A percentile compares a stretch with the other conserved stretches of the same genome.
Conservation (phyloP, 768 basidiomycete genomes). For the Pisolithus sp. region DNA sequence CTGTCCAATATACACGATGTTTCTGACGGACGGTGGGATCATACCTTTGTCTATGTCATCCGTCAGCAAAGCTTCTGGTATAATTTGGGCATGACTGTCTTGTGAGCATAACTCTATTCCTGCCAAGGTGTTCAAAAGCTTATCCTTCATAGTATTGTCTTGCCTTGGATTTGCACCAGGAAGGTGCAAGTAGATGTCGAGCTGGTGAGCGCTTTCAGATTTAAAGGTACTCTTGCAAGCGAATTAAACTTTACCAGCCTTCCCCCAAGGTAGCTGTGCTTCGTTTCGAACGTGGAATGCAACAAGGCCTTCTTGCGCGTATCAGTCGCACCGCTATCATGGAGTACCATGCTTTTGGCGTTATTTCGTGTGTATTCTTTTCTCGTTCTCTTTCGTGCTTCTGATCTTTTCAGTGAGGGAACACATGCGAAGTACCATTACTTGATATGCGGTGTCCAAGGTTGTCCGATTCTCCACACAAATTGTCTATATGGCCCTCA, state of each 20-base stretch:
- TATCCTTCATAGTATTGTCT: constrained; percentile 43
- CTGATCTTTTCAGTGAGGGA: constrained; percentile 47
- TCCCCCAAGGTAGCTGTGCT: constrained; percentile 75
- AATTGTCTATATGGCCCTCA: background rate
- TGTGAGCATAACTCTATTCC: constrained; percentile 38
- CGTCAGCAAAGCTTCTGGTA: constrained; percentile 77
- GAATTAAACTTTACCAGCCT: constrained; percentile 39
- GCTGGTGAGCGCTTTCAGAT: constrained; percentile 41
- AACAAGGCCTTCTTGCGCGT: constrained; percentile 70
- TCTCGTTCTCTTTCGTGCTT: constrained; percentile 2
- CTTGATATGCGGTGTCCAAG: constrained; percentile 76
- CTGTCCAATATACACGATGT: constrained; percentile 59
- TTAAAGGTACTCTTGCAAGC: background rate
- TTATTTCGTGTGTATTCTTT: constrained; percentile 51
- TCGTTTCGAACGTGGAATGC: constrained; percentile 79
- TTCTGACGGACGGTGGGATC: constrained; percentile 49
- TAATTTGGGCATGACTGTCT: constrained; percentile 62
- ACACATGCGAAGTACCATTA: constrained; percentile 71
- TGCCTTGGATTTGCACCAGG: constrained; percentile 73
- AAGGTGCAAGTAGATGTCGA: constrained; percentile 71
- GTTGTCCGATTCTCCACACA: constrained; percentile 15
- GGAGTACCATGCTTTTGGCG: constrained; percentile 82
- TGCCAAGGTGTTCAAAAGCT: background rate
- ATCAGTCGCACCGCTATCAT: constrained; percentile 66
- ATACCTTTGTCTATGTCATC: constrained; percentile 46